Evolutionary conservation across 2,329 filamentous ascomycete genomes (phyloP).

Genomic region (Penicillium sp.): DNA sequence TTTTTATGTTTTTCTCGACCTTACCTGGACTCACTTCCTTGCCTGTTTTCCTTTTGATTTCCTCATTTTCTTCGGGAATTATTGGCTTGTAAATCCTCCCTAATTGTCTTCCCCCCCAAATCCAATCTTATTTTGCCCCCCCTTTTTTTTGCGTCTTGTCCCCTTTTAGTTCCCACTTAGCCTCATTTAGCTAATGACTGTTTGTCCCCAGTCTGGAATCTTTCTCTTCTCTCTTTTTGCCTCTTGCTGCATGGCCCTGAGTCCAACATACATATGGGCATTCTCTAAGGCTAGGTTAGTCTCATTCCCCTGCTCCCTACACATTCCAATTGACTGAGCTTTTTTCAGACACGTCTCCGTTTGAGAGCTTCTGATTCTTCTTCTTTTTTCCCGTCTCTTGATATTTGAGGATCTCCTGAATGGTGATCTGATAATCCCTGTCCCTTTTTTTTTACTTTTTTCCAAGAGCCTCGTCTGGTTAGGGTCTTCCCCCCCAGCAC

Average conservation of each 20-base stretch:
- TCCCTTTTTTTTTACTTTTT: constrained; percentile 58
- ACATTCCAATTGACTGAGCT: constrained; percentile 37
- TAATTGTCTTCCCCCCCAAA: constrained; percentile 20
- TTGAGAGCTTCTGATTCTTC: constrained; percentile 26
- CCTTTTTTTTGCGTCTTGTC: constrained; percentile 14
- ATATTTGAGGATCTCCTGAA: constrained; percentile 20
- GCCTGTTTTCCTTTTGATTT: constrained; percentile 32
- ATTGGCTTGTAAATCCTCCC: constrained; percentile 10
- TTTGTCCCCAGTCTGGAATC: constrained; percentile 17
- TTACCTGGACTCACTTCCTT: constrained; percentile 25
- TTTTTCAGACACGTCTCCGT: constrained; percentile 34
- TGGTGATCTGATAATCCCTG: constrained; percentile 47
- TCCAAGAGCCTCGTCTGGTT: constrained; percentile 7
- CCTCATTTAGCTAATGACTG: constrained; percentile 25
- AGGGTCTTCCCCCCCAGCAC: constrained; percentile 5
- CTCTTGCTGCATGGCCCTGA: constrained; percentile 2
- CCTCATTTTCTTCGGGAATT: constrained; percentile 30
- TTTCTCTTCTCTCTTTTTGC: constrained; percentile 5
- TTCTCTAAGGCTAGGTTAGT: constrained; percentile 19
- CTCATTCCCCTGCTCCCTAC: constrained; percentile 17
- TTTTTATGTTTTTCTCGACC: constrained; percentile 25
- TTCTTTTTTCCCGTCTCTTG: constrained; percentile 12
- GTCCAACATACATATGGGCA: constrained; percentile 20
- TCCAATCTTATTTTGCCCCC: constrained; percentile 23
- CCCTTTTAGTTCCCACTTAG: constrained; percentile 18